Base-by-base conservation (phyloP, 73 alveolate species). In the Paramecium tetraurelia region DNA sequence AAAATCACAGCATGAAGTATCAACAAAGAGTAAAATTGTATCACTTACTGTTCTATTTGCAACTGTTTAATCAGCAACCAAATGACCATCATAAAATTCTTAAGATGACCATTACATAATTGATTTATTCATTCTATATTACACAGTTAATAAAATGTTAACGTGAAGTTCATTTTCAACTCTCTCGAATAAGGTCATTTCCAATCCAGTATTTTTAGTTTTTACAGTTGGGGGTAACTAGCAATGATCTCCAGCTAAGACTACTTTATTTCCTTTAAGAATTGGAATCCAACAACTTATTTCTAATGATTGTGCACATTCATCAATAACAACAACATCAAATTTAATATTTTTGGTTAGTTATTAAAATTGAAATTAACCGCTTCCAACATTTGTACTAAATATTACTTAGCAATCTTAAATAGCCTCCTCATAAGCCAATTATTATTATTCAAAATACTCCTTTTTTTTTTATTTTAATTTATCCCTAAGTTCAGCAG, bases 211-310 rank as follows among this genome's bases (percentile, higher is more conserved):
- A 68, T 96, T 93, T 86, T 94, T 92, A 31, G 99, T 94, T 93
- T 97, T 98, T 1, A 98, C 95, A 0, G 99, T 98, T 12, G 99
- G 99, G 18, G 99, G 99, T 29, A 98, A 96, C 92, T 98, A 98
- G 76, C 96, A 92, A 86, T 98, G 99, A 93, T 98, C 99, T n/a
- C 99, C 99, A 3, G 99, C 99, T 85, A 98, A 93, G 33, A 98
- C 97, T 59, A 95, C 93, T 96, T 97, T 98, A 71, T 89, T 69
- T 16, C 99, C 99, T 85, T 92, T 88, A 84, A 95, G 95, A 24
- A 98, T 94, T 35, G 99, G 99, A n/a, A 98, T 96, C 99, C 99
- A 98, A 85, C 99, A 98, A 48, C 97, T 92, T 7, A 98, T 95
- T 89, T 98, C 99, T 12, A 98, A 93, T 6, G 99, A 99, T 89